Percentiles rank a stretch among this genome's conserved stretches.
phyloP scores from a whole-genome alignment of 2,329 filamentous ascomycete species.

The Lasiodiplodia theobromae region DNA sequence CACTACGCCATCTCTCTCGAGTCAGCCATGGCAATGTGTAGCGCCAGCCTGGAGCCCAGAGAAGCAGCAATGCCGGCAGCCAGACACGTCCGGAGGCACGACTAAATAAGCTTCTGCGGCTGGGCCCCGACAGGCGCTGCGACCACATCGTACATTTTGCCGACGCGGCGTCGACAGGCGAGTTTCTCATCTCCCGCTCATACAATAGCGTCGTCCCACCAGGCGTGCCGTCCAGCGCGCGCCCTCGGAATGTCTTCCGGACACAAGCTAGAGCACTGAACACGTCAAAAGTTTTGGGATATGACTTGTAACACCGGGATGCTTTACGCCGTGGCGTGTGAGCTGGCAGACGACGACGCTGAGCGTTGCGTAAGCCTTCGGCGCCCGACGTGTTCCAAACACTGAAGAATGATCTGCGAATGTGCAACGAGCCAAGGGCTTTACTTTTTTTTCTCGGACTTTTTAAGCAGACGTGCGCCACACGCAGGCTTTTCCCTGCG shows the following conservation, averaged over 20 bases:
- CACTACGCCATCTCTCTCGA: neutral
- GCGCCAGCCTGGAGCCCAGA: neutral
- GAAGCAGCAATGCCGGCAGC: neutral
- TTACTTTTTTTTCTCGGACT: neutral
- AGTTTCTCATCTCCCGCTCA: conserved; percentile 22
- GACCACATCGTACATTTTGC: conserved; percentile 16
- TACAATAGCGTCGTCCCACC: neutral
- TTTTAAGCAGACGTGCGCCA: neutral
- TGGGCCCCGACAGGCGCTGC: conserved; percentile 9
- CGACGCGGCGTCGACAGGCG: conserved; percentile 18
- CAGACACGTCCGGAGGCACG: neutral
- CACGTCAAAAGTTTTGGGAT: neutral
- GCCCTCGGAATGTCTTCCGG: conserved; percentile 16
- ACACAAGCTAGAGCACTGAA: conserved; percentile 12
- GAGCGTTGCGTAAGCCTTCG: conserved; percentile 14
- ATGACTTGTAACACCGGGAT: conserved; percentile 26
- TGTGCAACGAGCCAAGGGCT: conserved; percentile 1
- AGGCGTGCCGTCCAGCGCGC: neutral
- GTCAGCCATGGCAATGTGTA: neutral
- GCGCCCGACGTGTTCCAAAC: conserved; percentile 3
- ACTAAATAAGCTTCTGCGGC: conserved; percentile 20
- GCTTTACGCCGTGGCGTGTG: neutral
- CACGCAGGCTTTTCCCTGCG: neutral
- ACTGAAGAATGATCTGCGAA: conserved; percentile 2
- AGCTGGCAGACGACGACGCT: neutral